Conservation (phyloP, 225 moss, liverwort and hornwort species). For the Pseudisothecium myosuroides region DNA sequence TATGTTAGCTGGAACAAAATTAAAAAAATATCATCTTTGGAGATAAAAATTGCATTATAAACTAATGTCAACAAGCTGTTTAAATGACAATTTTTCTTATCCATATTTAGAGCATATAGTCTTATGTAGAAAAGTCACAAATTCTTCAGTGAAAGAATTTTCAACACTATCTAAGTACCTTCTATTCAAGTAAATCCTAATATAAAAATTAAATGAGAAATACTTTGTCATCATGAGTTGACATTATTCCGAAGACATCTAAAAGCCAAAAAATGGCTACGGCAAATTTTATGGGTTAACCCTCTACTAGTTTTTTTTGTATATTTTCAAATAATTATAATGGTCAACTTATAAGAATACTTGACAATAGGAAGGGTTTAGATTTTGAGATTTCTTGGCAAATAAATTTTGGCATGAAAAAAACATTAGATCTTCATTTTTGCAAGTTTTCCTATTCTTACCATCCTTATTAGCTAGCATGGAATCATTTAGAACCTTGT, state of each 20-base stretch:
- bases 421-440: not conserved
- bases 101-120: not conserved
- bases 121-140: not conserved
- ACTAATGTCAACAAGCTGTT: no score
- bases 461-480: not conserved
- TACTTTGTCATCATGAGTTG: not conserved
- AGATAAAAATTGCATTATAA: no score
- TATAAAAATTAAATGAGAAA: not conserved
- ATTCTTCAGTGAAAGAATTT: not conserved
- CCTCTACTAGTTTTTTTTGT: not conserved
- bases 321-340: not conserved
- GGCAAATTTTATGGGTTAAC: fast-evolving
- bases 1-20: no score
- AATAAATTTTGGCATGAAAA: not conserved
- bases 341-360: not conserved
- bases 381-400: not conserved
- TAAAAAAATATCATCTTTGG: no score
- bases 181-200: not conserved
- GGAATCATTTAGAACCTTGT: not conserved
- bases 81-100: no score
- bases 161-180: not conserved
- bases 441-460: not conserved
- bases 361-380: not conserved
- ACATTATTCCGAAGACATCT: not conserved
- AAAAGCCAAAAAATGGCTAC: not conserved